These are phyloP conservation scores for Meripilus lineatus DNA, from an alignment of 1,284 basidiomycete species.

Conservation along the genomic window DNA sequence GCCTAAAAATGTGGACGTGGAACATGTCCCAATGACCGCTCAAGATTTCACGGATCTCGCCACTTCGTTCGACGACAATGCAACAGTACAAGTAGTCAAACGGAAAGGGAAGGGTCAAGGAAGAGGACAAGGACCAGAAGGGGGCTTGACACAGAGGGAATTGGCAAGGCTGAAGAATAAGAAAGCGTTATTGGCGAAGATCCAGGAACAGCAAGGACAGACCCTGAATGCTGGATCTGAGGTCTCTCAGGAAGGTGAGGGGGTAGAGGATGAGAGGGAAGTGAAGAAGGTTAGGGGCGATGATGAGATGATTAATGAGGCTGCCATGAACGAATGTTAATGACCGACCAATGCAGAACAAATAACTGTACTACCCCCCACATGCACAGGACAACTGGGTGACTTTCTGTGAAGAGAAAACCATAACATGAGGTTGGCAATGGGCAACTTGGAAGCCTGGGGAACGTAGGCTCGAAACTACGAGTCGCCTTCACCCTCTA, in stretches of 20 bases:
- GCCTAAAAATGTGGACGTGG: constrained; percentile 55
- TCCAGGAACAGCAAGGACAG: constrained; percentile 17
- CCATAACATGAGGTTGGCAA: no score
- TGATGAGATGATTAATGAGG: constrained; percentile 3
- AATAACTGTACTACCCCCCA: no score
- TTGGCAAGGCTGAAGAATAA: constrained; percentile 26
- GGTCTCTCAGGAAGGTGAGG: constrained; percentile 5
- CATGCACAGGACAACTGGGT: no score
- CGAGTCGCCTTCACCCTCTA: no score
- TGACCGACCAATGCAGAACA: no score
- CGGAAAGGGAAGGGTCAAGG: background rate
- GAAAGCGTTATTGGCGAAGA: constrained; percentile 25
- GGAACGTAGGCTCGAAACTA: no score
- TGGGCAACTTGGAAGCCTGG: no score
- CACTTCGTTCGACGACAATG: constrained; percentile 11
- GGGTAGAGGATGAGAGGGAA: constrained; percentile 13
- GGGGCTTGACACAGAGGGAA: constrained; percentile 25
- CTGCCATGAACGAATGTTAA: constrained; percentile 2
- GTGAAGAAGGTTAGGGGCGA: constrained; percentile 16
- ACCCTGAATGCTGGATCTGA: background rate
- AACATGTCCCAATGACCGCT: constrained; percentile 37
- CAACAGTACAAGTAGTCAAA: constrained; percentile 3
- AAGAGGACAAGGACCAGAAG: constrained; percentile 10
- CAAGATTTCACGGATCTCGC: constrained; percentile 19
- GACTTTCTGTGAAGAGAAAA: no score